Evolutionary conservation across 1,284 basidiomycete genomes (phyloP).

Genomic region (Phellinidium pouzarii): DNA sequence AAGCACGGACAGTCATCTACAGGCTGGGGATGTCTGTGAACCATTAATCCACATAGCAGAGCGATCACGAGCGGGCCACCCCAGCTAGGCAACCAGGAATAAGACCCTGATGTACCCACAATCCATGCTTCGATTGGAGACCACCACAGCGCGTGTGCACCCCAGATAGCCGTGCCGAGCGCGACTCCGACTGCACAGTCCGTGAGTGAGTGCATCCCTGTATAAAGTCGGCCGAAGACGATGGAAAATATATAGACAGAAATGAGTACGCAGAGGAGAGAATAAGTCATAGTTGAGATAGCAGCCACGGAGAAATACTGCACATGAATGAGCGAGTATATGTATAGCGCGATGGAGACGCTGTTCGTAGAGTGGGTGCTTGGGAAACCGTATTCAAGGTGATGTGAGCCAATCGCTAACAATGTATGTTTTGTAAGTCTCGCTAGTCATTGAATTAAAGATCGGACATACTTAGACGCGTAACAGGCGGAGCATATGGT

Average conservation of each 20-base stretch:
- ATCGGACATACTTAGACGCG: constrained; percentile 61
- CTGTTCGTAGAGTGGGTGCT: constrained; percentile 94
- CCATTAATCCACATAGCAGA: constrained; percentile 62
- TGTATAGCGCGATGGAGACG: constrained; percentile 80
- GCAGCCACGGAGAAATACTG: constrained; percentile 33
- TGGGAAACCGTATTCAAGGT: constrained; percentile 90
- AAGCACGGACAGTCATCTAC: constrained; percentile 98
- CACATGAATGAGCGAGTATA: constrained; percentile 51
- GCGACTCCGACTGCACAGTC: constrained; percentile 66
- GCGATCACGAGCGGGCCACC: constrained; percentile 63
- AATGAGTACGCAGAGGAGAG: constrained; percentile 39
- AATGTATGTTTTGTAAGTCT: not conserved
- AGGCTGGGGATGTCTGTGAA: constrained; percentile 87
- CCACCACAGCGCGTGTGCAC: constrained; percentile 35
- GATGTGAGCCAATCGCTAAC: constrained; percentile 76
- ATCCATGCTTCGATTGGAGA: constrained; percentile 46
- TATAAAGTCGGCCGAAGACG: constrained; percentile 86
- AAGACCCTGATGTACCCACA: constrained; percentile 17
- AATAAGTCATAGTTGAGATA: constrained; percentile 42
- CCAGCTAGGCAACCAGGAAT: constrained; percentile 2
- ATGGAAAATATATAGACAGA: constrained; percentile 69
- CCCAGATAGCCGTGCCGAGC: constrained; percentile 68
- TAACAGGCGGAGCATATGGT: constrained; percentile 87
- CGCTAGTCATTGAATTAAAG: not conserved
- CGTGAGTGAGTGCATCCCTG: constrained; percentile 84